phyloP scores from a whole-genome alignment of 1,284 basidiomycete genomes.

The Trametes pubescens region DNA sequence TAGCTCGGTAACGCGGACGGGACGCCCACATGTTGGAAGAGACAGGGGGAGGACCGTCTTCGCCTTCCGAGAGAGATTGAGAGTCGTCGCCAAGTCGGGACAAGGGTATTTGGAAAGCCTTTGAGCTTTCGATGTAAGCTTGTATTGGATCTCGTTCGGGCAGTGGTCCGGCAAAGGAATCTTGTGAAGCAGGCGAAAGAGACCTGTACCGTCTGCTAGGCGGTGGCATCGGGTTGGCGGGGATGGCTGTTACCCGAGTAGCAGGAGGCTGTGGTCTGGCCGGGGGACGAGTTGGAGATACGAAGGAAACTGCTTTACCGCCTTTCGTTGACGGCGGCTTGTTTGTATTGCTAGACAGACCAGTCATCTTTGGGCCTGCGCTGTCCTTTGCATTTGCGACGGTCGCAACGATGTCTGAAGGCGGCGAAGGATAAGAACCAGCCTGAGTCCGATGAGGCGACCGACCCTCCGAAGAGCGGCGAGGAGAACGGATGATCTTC shows the following conservation, averaged over 20 bases:
- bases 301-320: conserved; percentile 19
- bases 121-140: conserved; percentile 55
- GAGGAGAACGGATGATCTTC: conserved; percentile 11
- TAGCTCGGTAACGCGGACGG: background rate
- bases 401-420: background rate
- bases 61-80: conserved; percentile 25
- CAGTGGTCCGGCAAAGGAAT: conserved; percentile 65
- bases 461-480: background rate
- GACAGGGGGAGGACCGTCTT: conserved; percentile 29
- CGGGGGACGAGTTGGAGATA: conserved; percentile 13
- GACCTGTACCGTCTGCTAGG: conserved; percentile 41
- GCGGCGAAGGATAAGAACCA: conserved; percentile 16
- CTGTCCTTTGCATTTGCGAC: conserved; percentile 11
- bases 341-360: background rate
- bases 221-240: conserved; percentile 24
- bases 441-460: conserved; percentile 16
- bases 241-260: background rate
- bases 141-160: conserved; percentile 54
- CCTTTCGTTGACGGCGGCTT: conserved; percentile 6
- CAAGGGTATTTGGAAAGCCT: conserved; percentile 63
- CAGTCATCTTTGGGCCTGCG: background rate
- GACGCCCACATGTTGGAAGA: conserved; percentile 31
- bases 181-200: conserved; percentile 54
- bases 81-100: conserved; percentile 54
- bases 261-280: conserved; percentile 5